Conservation (phyloP, 1,284 basidiomycete species). For the Cutaneotrichosporon dermatis region DNA sequence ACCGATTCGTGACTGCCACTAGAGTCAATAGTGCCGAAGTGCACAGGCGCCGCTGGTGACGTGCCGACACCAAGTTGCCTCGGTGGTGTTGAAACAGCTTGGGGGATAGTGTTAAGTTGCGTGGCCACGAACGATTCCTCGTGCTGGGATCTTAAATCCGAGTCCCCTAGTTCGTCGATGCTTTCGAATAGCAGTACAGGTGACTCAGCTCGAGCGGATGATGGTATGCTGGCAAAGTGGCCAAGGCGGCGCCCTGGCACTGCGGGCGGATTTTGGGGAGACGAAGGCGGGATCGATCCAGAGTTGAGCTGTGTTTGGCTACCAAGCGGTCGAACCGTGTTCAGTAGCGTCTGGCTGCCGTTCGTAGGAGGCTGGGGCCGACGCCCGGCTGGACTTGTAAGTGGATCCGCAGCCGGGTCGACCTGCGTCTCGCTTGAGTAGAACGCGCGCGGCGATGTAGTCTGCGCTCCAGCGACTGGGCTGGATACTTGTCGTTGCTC, state of each 20-base stretch:
- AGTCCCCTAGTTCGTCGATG: background rate
- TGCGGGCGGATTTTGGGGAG: background rate
- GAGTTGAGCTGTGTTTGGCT: conserved; percentile 4
- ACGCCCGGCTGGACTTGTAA: background rate
- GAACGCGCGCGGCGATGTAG: background rate
- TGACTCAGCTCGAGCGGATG: background rate
- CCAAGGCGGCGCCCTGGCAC: background rate
- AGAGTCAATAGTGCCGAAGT: no score
- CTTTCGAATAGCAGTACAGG: background rate
- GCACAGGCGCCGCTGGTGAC: no score
- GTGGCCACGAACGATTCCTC: conserved; percentile 4
- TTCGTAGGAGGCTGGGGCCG: background rate
- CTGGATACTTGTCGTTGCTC: background rate
- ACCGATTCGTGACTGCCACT: no score
- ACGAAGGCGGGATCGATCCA: background rate
- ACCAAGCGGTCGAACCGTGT: background rate
- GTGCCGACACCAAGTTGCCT: no score
- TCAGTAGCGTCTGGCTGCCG: background rate
- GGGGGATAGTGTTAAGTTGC: background rate
- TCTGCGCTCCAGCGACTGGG: background rate
- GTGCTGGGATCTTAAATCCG: background rate
- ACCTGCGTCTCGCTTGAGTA: background rate
- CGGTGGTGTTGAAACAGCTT: no score
- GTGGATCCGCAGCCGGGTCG: background rate
- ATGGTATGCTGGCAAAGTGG: background rate